phyloP scores from a whole-genome alignment of 345 rosid genomes.

The Camelina neglecta region DNA sequence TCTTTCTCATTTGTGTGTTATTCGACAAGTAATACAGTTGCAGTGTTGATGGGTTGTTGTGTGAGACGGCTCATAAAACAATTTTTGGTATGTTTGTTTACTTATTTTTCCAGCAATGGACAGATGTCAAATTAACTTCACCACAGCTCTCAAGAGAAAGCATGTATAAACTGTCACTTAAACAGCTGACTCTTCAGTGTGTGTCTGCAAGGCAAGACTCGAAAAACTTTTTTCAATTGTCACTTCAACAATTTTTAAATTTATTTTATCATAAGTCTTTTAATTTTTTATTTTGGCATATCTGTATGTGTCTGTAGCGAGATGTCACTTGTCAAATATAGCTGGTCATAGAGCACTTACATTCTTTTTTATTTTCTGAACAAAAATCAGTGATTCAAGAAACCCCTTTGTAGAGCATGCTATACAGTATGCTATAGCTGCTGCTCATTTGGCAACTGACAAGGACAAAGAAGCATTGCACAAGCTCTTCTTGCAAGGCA shows the following conservation, averaged over 20 bases:
- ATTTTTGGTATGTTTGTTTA: slow-evolving; percentile 18
- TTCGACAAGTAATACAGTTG: not conserved
- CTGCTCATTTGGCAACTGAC: slow-evolving; percentile 66
- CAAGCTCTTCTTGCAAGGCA: slow-evolving; percentile 86
- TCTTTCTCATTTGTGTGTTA: slow-evolving; percentile 1
- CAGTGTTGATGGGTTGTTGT: not conserved
- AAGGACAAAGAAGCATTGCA: slow-evolving; percentile 58
- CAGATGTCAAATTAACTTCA: slow-evolving; percentile 85
- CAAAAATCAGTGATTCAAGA: slow-evolving; percentile 60
- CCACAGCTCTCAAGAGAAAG: slow-evolving; percentile 93
- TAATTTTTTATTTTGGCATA: not conserved
- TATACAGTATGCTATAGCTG: slow-evolving; percentile 77
- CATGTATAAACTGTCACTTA: slow-evolving; percentile 74
- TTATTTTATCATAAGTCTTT: not conserved
- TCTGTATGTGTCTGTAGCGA: not conserved
- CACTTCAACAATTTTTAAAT: too few species aligned
- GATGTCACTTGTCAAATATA: slow-evolving; percentile 1
- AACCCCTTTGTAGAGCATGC: slow-evolving; percentile 93
- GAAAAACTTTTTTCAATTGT: slow-evolving; percentile 12
- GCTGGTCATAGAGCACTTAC: slow-evolving; percentile 29
- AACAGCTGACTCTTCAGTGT: slow-evolving; percentile 61
- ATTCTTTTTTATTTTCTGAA: not conserved
- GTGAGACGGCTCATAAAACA: slow-evolving; percentile 7
- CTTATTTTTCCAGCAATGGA: slow-evolving; percentile 61
- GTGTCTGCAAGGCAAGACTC: slow-evolving; percentile 71